Evolutionary conservation across 2,329 filamentous ascomycete species (phyloP).

Genomic region (Alternaria incomplexa): DNA sequence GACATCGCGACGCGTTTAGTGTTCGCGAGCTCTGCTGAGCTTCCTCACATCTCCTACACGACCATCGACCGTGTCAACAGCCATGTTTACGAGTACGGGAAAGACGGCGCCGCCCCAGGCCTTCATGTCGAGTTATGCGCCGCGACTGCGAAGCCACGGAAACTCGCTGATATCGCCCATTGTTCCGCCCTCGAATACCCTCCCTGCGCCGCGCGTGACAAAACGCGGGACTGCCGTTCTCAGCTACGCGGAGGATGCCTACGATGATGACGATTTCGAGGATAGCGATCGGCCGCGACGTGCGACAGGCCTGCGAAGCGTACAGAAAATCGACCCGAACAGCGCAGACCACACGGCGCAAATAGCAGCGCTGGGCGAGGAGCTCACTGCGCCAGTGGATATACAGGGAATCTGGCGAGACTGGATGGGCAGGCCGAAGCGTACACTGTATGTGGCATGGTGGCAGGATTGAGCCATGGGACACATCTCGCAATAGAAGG

Average conservation of each 20-base stretch:
- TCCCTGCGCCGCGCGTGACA: conserved; percentile 80
- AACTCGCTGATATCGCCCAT: conserved; percentile 91
- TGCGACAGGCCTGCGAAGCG: conserved; percentile 80
- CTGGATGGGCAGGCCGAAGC: conserved; percentile 82
- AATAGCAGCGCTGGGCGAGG: conserved; percentile 81
- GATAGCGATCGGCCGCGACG: conserved; percentile 72
- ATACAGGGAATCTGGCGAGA: conserved; percentile 92
- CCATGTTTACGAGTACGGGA: conserved; percentile 50
- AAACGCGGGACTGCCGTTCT: conserved; percentile 96
- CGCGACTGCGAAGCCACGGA: conserved; percentile 85
- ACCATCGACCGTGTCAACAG: conserved; percentile 29
- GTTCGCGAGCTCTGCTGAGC: conserved; percentile 39
- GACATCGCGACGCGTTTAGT: conserved; percentile 39
- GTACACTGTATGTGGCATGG: conserved; percentile 51
- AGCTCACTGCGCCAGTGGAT: conserved; percentile 77
- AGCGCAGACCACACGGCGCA: conserved; percentile 68
- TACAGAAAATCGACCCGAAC: conserved; percentile 69
- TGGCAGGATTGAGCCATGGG: neutral
- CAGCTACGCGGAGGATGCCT: conserved; percentile 97
- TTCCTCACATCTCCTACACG: conserved; percentile 29
- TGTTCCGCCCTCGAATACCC: conserved; percentile 71
- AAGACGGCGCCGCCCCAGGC: conserved; percentile 72
- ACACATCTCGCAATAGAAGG: neutral
- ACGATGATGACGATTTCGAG: conserved; percentile 81
- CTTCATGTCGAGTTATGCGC: conserved; percentile 89